Percentiles rank a stretch among this genome's conserved stretches.
Conservation (phyloP, 2,329 filamentous ascomycete genomes). For the Emergomyces orientalis region DNA sequence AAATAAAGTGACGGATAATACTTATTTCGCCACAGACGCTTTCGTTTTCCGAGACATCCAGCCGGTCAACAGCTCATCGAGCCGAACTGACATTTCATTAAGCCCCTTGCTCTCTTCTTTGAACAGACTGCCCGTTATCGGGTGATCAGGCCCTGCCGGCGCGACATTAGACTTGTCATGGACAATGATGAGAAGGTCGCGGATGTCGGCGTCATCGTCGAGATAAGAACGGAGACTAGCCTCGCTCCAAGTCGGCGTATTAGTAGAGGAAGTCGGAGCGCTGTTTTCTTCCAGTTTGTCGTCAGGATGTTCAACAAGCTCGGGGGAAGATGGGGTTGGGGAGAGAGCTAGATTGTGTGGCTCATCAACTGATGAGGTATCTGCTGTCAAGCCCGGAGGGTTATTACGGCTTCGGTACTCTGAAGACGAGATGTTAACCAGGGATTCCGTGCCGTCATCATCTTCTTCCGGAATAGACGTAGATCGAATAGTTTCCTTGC, state of each 20-base stretch:
- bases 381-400: conserved; percentile 58
- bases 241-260: conserved; percentile 70
- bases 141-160: conserved; percentile 74
- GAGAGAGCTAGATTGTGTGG: conserved; percentile 48
- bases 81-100: conserved; percentile 77
- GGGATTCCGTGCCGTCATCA: conserved; percentile 54
- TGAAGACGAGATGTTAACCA: conserved; percentile 54
- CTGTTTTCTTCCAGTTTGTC: conserved; percentile 33
- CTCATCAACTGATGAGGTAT: conserved; percentile 44
- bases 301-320: conserved; percentile 21
- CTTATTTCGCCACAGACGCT: conserved; percentile 5
- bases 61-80: conserved; percentile 77
- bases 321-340: conserved; percentile 42
- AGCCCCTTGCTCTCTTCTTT: conserved; percentile 77
- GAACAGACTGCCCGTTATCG: conserved; percentile 70
- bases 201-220: conserved; percentile 78
- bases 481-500: conserved; percentile 1
- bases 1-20: not conserved
- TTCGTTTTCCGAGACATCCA: conserved; percentile 51
- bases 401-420: conserved; percentile 32
- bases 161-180: conserved; percentile 82
- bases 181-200: conserved; percentile 81
- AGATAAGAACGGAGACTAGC: conserved; percentile 77
- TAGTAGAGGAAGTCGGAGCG: conserved; percentile 48
- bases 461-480: conserved; percentile 12